These are phyloP conservation scores for Discostella stelligera DNA, from an alignment of 352 stramenopile species.

Conservation along the genomic window DNA sequence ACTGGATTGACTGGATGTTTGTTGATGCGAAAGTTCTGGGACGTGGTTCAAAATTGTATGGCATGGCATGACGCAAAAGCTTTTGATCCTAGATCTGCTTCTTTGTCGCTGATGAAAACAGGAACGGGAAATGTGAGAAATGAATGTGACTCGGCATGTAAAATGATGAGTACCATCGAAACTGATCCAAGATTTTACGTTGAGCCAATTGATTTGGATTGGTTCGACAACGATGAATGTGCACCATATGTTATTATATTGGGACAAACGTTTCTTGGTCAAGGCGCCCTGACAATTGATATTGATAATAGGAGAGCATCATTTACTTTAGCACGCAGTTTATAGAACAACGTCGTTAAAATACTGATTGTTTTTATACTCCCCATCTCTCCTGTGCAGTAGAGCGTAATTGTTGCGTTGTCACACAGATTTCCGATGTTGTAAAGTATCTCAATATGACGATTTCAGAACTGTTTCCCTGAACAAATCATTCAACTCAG, in stretches of 20 bases:
- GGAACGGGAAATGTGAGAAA: neutral
- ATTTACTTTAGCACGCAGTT: slow-evolving; percentile 21
- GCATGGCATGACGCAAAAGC: neutral
- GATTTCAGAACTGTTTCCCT: no score
- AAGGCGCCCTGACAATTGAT: slow-evolving; percentile 44
- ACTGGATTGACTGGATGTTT: slow-evolving; percentile 47
- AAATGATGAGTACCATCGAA: slow-evolving; percentile 23
- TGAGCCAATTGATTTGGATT: slow-evolving; percentile 50
- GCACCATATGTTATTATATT: slow-evolving; percentile 51
- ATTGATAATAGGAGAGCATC: slow-evolving; percentile 36
- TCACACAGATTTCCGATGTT: neutral
- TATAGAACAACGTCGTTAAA: neutral
- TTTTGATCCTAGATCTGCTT: slow-evolving; percentile 18
- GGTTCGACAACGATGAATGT: slow-evolving; percentile 41
- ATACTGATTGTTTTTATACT: neutral
- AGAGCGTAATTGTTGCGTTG: no score
- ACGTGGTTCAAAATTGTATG: slow-evolving; percentile 36
- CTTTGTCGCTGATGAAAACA: slow-evolving; percentile 7
- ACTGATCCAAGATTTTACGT: slow-evolving; percentile 46
- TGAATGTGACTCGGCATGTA: neutral
- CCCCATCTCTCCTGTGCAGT: neutral
- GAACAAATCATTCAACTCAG: neutral
- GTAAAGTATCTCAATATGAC: no score
- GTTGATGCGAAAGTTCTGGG: slow-evolving; percentile 43
- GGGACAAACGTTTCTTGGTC: slow-evolving; percentile 48